Evolutionary conservation across 345 rosid species (phyloP).

Genomic region (Murraya koenigii): DNA sequence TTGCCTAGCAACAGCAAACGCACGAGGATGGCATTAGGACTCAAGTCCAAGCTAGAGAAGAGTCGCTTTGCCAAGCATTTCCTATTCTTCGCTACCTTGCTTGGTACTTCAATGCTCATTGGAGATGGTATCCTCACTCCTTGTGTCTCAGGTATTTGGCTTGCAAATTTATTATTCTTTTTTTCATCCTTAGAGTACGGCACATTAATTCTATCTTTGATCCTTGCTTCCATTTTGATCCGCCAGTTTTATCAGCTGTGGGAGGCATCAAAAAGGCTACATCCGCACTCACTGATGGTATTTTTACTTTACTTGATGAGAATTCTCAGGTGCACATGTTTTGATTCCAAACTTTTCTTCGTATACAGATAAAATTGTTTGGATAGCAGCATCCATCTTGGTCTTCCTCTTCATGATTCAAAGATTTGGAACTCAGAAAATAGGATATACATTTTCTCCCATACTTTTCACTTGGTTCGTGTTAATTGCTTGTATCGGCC

Average conservation of each 20-base stretch:
- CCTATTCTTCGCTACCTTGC: constrained; percentile 35
- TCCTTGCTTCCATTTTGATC: background rate
- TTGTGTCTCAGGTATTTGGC: constrained; percentile 22
- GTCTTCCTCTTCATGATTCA: constrained; percentile 14
- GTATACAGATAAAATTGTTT: constrained; percentile 14
- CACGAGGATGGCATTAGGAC: constrained; percentile 7
- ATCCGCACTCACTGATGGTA: background rate
- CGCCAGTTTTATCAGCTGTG: constrained; percentile 44
- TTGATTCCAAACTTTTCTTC: too few relatives aligned
- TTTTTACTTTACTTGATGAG: too few relatives aligned
- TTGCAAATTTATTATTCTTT: too few relatives aligned
- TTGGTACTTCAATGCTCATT: constrained; percentile 53
- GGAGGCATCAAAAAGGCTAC: constrained; percentile 40
- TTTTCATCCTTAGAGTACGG: too few relatives aligned
- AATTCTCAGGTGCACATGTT: too few relatives aligned
- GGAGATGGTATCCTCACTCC: constrained; percentile 63
- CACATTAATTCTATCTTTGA: too few relatives aligned
- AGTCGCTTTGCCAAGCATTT: constrained; percentile 22
- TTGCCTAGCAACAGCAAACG: constrained; percentile 16
- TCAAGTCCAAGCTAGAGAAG: constrained; percentile 23
- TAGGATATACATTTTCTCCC: constrained; percentile 37
- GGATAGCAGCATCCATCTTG: constrained; percentile 28
- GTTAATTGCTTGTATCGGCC: background rate
- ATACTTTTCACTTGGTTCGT: constrained; percentile 23
- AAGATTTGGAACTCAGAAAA: constrained; percentile 27